Base-by-base conservation (phyloP, 768 basidiomycete genomes). In the Russula olivacea region DNA sequence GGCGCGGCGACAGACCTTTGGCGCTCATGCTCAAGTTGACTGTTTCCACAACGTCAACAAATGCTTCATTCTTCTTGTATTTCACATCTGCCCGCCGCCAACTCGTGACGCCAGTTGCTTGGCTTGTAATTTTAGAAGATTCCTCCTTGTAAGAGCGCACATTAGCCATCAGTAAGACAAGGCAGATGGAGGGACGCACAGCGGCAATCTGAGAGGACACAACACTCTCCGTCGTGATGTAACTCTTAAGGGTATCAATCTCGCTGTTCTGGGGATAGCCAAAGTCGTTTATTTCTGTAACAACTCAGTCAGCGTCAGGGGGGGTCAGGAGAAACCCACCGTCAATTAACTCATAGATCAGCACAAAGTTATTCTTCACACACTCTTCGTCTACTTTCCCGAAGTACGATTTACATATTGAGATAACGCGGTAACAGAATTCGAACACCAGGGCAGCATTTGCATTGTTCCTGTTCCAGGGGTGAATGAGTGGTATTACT, bases 251-350 rank as follows among this genome's bases (percentile, higher is more conserved):
- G 1, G 97, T 96, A 72, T 99, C 97, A 52, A 91, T 93, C 74
- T 99, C 97, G 66, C 96, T 97, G 73, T 98, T 99, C 75, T 99
- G 97, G 19, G 97, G 97, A 76, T 95, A 99, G 56, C 97, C 97
- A 75, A 98, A 98, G 76, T 99, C 97, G 73, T 90, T 89, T 76
- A 98, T 98, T 75, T 99, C 97, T 89, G 72, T 17, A n/a, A 2
- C 34, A 12, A 9, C 52, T 61, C 14, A 58, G 41, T 17, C 28
- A 51, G 38, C 57, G 52, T 58, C 59, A 65, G 47, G 19, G 30
- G 25, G 23, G 9, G 11, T 30, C 38, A 30, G 38, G 28, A 41
- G 38, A 17, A 12, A 73, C 84, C 63, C 64, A 94, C 96, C 96
- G 71, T 99, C 97, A 68, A 98, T 89, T 47, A 99, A 82, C 75